Conservation (phyloP, 1,284 basidiomycete species). For the Moniliophthora roreri region DNA sequence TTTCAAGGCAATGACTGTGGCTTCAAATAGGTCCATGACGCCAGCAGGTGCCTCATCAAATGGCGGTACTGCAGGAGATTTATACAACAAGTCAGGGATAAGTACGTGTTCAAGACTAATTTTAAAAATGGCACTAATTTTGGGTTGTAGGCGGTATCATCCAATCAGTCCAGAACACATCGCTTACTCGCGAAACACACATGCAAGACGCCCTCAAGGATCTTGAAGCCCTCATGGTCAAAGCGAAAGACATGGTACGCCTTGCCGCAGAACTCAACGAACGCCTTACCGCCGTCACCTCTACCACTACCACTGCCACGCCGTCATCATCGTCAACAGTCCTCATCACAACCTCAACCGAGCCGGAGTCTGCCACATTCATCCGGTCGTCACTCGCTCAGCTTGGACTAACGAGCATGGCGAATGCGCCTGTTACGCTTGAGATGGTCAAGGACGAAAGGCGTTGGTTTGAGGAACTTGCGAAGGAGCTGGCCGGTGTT, state of each 20-base stretch:
- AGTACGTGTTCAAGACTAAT: slow-evolving; percentile 2
- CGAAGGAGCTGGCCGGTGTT: slow-evolving; percentile 79
- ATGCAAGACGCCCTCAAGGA: slow-evolving; percentile 85
- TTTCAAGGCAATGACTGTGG: slow-evolving; percentile 17
- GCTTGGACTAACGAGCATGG: slow-evolving; percentile 74
- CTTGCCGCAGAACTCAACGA: slow-evolving; percentile 88
- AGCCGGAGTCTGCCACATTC: slow-evolving; percentile 82
- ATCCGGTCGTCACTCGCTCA: slow-evolving; percentile 88
- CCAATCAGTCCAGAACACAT: slow-evolving; percentile 67
- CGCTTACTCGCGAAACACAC: slow-evolving; percentile 61
- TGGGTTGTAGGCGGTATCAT: slow-evolving; percentile 75
- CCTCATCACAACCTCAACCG: slow-evolving; percentile 24
- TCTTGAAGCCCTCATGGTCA: slow-evolving; percentile 88
- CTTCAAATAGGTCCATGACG: background rate
- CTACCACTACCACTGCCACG: slow-evolving; percentile 23
- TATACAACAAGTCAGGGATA: slow-evolving; percentile 4
- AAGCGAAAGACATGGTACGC: slow-evolving; percentile 91
- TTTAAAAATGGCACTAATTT: background rate
- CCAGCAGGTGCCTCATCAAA: too few species aligned
- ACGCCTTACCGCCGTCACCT: slow-evolving; percentile 66
- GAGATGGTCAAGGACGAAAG: slow-evolving; percentile 89
- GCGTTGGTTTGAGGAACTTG: slow-evolving; percentile 80
- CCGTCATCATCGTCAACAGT: slow-evolving; percentile 19
- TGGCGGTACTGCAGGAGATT: too few species aligned
- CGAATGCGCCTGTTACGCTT: slow-evolving; percentile 79